Conservation (phyloP, 495 filamentous ascomycete species). For the Aspergillus nidulans region DNA sequence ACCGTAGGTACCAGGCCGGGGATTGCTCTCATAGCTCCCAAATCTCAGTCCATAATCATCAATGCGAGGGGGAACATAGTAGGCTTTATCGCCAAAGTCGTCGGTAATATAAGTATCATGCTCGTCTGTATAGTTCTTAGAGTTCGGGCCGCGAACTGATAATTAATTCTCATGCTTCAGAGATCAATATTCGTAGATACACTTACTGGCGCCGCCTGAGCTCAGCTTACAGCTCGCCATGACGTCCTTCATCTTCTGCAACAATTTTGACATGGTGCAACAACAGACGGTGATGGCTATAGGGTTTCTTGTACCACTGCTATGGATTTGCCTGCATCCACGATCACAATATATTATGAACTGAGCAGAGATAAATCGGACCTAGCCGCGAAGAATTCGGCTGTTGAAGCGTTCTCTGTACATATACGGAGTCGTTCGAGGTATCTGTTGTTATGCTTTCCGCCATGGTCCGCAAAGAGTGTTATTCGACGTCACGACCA, state of each 20-base stretch:
- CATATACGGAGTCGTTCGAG: not conserved
- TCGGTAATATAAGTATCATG: slow-evolving; percentile 9
- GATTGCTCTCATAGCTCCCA: slow-evolving; percentile 14
- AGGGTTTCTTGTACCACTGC: no score
- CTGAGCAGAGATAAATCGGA: not conserved
- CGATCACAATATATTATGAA: not conserved
- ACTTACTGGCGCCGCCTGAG: slow-evolving; percentile 12
- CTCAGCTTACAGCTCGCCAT: slow-evolving; percentile 38
- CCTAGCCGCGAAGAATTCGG: not conserved
- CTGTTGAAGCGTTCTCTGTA: not conserved
- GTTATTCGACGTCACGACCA: slow-evolving; percentile 3
- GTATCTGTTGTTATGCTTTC: slow-evolving; percentile 2
- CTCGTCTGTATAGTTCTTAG: slow-evolving; percentile 21
- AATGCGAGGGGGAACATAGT: slow-evolving; percentile 11
- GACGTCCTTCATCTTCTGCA: slow-evolving; percentile 73
- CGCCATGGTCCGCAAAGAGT: not conserved
- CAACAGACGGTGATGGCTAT: no score
- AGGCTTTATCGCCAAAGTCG: slow-evolving; percentile 22
- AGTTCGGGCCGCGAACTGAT: slow-evolving; percentile 33
- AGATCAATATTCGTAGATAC: not conserved
- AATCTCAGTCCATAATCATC: slow-evolving; percentile 13
- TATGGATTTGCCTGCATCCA: no score
- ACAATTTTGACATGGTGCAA: slow-evolving; percentile 55
- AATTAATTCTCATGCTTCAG: not conserved
- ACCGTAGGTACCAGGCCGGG: slow-evolving; percentile 15